Conservation (phyloP, 768 basidiomycete genomes). For the Trametes villosa region DNA sequence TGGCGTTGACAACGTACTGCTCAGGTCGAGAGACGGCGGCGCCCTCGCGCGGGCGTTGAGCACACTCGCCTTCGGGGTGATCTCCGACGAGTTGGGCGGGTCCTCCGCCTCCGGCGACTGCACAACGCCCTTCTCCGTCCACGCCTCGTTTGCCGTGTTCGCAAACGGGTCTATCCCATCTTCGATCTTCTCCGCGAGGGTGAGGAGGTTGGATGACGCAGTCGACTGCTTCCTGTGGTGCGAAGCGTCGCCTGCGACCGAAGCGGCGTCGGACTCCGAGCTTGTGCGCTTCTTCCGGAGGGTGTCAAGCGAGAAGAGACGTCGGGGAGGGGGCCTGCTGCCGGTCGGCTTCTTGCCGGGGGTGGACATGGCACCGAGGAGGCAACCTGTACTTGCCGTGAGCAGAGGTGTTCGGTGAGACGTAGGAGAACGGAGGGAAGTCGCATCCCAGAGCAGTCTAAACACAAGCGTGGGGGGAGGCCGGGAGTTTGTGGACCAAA, state of each 20-base stretch:
- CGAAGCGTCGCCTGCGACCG: constrained; percentile 1
- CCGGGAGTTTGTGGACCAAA: no score
- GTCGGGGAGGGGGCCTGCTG: constrained; percentile 27
- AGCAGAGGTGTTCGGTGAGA: not conserved
- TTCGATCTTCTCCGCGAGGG: constrained; percentile 26
- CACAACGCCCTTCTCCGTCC: constrained; percentile 29
- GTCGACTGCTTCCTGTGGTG: constrained; percentile 15
- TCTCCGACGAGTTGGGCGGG: not conserved
- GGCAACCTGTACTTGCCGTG: not conserved
- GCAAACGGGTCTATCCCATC: constrained; percentile 22
- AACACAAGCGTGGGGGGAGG: no score
- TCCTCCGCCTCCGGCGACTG: constrained; percentile 27
- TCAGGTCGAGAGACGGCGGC: constrained; percentile 26
- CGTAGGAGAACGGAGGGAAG: not conserved
- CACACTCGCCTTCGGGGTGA: constrained; percentile 3
- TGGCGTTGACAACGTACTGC: not conserved
- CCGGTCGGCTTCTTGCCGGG: constrained; percentile 28
- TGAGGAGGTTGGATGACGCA: constrained; percentile 18
- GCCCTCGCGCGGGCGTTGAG: constrained; percentile 12
- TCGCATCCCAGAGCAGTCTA: not conserved
- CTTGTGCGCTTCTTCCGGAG: constrained; percentile 26
- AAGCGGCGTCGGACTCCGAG: constrained; percentile 22
- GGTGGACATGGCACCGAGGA: constrained; percentile 4
- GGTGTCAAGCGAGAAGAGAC: constrained; percentile 34
- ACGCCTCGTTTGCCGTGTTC: constrained; percentile 13